A percentile compares a stretch with the other conserved stretches of the same genome.
Conservation (phyloP, 177 flowering plant species). For the Vitis hybrid region DNA sequence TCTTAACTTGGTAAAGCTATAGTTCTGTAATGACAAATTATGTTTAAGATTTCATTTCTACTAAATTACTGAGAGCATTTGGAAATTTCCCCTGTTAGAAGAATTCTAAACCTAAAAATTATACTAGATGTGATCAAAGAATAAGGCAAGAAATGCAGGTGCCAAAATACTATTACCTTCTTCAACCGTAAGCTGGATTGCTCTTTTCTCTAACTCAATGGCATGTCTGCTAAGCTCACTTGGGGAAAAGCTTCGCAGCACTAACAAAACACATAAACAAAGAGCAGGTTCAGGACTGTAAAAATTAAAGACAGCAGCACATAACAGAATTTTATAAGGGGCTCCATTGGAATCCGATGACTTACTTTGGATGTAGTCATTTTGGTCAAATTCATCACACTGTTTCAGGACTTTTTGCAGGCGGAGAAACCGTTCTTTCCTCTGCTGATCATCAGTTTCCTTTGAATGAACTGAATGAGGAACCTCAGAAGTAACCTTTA, state of each 20-base stretch:
- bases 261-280: slow-evolving; percentile 1
- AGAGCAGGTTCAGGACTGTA: not conserved
- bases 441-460: slow-evolving; percentile 7
- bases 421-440: slow-evolving; percentile 4
- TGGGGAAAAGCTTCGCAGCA: slow-evolving; percentile 13
- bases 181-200: slow-evolving; percentile 21
- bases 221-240: slow-evolving; percentile 21
- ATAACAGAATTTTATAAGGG: not conserved
- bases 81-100: not conserved
- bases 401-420: slow-evolving; percentile 17
- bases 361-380: slow-evolving; percentile 16
- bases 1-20: too few species aligned
- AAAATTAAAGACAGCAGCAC: not conserved
- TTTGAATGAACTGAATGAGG: not conserved
- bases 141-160: not conserved
- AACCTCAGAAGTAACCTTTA: slow-evolving; percentile 2
- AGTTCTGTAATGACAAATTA: too few species aligned
- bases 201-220: slow-evolving; percentile 18
- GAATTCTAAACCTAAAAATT: not conserved
- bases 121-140: not conserved
- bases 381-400: slow-evolving; percentile 14
- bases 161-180: slow-evolving; percentile 14
- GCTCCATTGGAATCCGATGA: not conserved
- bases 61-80: not conserved
- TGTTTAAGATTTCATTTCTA: too few species aligned